Evolutionary conservation across 1,284 basidiomycete species (phyloP).

Genomic region (Puccinia sorghi): DNA sequence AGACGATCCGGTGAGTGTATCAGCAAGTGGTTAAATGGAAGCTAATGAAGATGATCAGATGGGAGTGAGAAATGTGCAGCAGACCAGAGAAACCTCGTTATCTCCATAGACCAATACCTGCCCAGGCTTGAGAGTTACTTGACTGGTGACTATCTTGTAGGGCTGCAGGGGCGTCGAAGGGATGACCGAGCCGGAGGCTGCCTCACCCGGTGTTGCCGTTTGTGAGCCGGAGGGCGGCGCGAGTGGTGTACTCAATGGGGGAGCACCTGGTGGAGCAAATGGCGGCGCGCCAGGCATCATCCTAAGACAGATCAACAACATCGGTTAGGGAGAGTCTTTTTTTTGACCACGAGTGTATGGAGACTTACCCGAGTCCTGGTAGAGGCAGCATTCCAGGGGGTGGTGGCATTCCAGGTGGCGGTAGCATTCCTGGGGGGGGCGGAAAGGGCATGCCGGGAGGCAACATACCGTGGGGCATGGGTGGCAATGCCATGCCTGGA

Average conservation of each 20-base stretch:
- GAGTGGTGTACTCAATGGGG: conserved; percentile 4
- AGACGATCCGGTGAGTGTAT: conserved; percentile 1
- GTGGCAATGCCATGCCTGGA: conserved; percentile 54
- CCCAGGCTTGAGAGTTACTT: conserved; percentile 68
- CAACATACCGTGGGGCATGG: conserved; percentile 55
- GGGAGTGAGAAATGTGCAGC: conserved; percentile 55
- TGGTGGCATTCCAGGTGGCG: conserved; percentile 56
- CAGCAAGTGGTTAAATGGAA: conserved; percentile 7
- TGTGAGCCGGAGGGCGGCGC: conserved; percentile 33
- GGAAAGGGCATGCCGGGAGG: conserved; percentile 49
- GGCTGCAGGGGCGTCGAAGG: conserved; percentile 59
- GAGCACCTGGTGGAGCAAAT: conserved; percentile 44
- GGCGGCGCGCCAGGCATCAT: conserved; percentile 43
- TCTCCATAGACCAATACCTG: conserved; percentile 74
- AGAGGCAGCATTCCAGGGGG: conserved; percentile 41
- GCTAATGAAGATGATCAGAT: conserved; percentile 6
- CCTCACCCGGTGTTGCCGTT: conserved; percentile 21
- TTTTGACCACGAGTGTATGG: background rate
- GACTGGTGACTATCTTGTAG: conserved; percentile 64
- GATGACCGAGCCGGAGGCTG: conserved; percentile 4
- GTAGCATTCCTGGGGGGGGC: conserved; percentile 52
- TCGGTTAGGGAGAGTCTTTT: background rate
- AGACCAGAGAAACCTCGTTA: conserved; percentile 72
- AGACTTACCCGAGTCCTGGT: conserved; percentile 33
- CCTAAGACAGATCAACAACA: background rate